Percentiles rank a stretch among this genome's conserved stretches.
Conservation (phyloP, 495 filamentous ascomycete genomes). For the Filosporella fistucella region DNA sequence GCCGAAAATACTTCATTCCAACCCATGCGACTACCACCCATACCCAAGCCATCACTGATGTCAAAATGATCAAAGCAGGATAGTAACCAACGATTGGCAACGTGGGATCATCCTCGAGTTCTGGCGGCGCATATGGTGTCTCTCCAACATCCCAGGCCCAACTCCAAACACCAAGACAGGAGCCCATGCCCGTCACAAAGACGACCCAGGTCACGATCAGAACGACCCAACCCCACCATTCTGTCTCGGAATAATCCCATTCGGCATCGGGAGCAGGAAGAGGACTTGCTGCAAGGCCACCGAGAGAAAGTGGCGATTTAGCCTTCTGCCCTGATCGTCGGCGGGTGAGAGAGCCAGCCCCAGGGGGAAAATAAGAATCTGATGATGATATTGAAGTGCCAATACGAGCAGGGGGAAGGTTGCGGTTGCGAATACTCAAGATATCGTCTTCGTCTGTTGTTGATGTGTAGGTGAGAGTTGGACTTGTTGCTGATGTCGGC, state of each 20-base stretch:
- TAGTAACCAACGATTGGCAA: slow-evolving; percentile 96
- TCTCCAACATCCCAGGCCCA: slow-evolving; percentile 99
- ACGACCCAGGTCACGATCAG: slow-evolving; percentile 87
- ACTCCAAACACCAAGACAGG: slow-evolving; percentile 94
- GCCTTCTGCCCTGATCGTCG: slow-evolving; percentile 48
- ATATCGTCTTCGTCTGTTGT: slow-evolving; percentile 81
- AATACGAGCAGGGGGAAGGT: slow-evolving; percentile 26
- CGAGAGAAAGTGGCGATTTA: slow-evolving; percentile 56
- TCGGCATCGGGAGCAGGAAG: slow-evolving; percentile 41
- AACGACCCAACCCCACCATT: slow-evolving; percentile 95
- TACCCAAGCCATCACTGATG: slow-evolving; percentile 95
- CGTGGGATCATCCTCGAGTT: slow-evolving; percentile 88
- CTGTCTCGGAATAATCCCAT: slow-evolving; percentile 89
- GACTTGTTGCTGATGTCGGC: slow-evolving; percentile 39
- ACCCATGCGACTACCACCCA: slow-evolving; percentile 98
- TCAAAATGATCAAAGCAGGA: slow-evolving; percentile 87
- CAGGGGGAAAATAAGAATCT: slow-evolving; percentile 59
- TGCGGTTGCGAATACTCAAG: slow-evolving; percentile 48
- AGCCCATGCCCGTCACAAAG: slow-evolving; percentile 93
- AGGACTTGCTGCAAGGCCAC: slow-evolving; percentile 39
- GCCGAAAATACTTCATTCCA: slow-evolving; percentile 98
- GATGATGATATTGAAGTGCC: slow-evolving; percentile 50
- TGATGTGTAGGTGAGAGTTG: slow-evolving; percentile 56
- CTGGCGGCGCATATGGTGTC: slow-evolving; percentile 87
- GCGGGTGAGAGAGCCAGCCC: slow-evolving; percentile 34